Conservation (phyloP, 78 protist genomes). For the Dictyostelium firmibasis region DNA sequence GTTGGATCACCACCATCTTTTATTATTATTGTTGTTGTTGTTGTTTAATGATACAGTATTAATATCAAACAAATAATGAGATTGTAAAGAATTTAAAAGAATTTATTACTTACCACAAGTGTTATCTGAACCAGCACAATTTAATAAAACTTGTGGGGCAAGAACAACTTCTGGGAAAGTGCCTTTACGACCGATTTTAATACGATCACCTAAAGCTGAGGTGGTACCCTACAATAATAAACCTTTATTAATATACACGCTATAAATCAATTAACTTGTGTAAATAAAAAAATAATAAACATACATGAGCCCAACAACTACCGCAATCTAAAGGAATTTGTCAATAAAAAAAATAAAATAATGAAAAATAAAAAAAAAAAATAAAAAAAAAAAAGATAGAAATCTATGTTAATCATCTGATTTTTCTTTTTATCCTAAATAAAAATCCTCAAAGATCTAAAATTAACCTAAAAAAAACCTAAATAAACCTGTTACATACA, state of each 20-base stretch:
- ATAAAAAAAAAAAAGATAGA: neutral
- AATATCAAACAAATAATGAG: too few relatives aligned
- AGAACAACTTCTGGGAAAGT: conserved; percentile 79
- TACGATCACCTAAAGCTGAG: conserved; percentile 89
- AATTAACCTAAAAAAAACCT: neutral
- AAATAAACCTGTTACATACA: neutral
- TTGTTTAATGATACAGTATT: too few relatives aligned
- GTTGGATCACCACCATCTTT: conserved; percentile 85
- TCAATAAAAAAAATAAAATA: neutral
- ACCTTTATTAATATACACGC: neutral
- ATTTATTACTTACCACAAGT: conserved; percentile 70
- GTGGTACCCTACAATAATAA: conserved; percentile 67
- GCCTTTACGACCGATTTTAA: conserved; percentile 88
- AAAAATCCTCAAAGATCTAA: neutral
- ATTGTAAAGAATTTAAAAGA: neutral
- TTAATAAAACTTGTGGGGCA: conserved; percentile 88
- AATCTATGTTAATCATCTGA: neutral
- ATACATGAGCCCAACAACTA: conserved; percentile 1
- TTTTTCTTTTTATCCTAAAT: neutral
- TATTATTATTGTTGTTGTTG: neutral
- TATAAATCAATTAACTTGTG: neutral
- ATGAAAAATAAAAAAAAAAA: too few relatives aligned
- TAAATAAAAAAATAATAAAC: neutral
- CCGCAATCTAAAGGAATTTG: neutral
- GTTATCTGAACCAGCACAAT: conserved; percentile 87